A percentile compares a stretch with the other conserved stretches of the same genome.
These are phyloP conservation scores for Solanum chacoense DNA, from an alignment of 305 asterid genomes.

Conservation along the genomic window DNA sequence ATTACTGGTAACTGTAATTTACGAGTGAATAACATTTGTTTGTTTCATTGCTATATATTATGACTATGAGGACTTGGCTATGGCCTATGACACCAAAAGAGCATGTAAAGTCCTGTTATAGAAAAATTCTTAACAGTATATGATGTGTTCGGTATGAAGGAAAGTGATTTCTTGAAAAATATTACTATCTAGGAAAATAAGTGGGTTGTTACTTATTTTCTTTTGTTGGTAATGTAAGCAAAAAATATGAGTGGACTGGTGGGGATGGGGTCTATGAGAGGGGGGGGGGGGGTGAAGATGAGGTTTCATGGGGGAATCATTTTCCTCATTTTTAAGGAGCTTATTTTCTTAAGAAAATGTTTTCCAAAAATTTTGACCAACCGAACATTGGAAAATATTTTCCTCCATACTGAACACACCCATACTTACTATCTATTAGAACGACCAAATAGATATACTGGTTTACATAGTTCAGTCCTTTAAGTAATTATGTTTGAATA, in stretches of 20 bases:
- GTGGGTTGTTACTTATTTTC: not conserved
- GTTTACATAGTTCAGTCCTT: not conserved
- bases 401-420: not conserved
- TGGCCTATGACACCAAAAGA: not conserved
- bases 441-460: not conserved
- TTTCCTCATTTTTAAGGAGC: not conserved
- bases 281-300: not conserved
- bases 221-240: not conserved
- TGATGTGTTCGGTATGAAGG: not conserved
- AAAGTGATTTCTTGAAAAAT: not conserved
- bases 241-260: not conserved
- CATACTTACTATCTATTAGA: not conserved
- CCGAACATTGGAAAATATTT: not conserved
- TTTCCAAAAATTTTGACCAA: not conserved
- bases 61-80: not conserved
- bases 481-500: not conserved
- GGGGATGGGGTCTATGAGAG: not conserved
- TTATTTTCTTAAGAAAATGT: not conserved
- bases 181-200: not conserved
- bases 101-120: not conserved
- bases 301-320: not conserved
- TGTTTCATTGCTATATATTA: not conserved
- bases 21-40: not conserved
- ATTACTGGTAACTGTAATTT: not conserved
- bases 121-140: not conserved